phyloP scores from a whole-genome alignment of 768 basidiomycete species.

The Hypholoma fasciculare region DNA sequence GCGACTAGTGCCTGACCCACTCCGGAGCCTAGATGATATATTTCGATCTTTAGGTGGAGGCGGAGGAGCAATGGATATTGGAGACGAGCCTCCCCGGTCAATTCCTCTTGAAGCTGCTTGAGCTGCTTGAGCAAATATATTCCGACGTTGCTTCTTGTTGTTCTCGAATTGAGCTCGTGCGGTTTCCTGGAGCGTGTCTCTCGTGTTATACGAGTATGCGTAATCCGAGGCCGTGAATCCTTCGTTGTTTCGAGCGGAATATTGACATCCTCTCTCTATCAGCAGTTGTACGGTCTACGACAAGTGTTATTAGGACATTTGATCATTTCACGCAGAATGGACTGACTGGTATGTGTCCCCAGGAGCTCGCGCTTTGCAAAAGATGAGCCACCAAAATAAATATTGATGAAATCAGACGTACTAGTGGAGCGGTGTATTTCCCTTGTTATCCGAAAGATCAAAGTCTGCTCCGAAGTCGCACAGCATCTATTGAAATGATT shows the following conservation, averaged over 20 bases:
- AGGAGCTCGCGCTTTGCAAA: constrained; percentile 74
- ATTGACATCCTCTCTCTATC: constrained; percentile 88
- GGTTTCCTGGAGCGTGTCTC: constrained; percentile 78
- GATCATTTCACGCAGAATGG: constrained; percentile 2
- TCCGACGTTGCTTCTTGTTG: constrained; percentile 74
- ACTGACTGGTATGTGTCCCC: constrained; percentile 81
- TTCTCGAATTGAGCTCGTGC: constrained; percentile 77
- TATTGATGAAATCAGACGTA: constrained; percentile 38
- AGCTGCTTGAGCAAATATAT: constrained; percentile 73
- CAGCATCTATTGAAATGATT: constrained; percentile 61
- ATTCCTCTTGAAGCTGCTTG: constrained; percentile 69
- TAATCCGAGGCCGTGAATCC: constrained; percentile 94
- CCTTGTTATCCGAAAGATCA: constrained; percentile 87
- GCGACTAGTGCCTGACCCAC: constrained; percentile 79
- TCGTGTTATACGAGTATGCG: constrained; percentile 82
- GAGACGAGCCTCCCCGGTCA: constrained; percentile 52
- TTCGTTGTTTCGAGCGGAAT: constrained; percentile 80
- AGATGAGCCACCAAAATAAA: constrained; percentile 5
- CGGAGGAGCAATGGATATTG: constrained; percentile 44
- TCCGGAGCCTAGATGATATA: constrained; percentile 59
- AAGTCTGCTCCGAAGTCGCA: constrained; percentile 90
- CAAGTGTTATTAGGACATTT: background rate
- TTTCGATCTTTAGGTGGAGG: constrained; percentile 47
- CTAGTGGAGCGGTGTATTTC: constrained; percentile 94
- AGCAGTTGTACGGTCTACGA: constrained; percentile 77